Evolutionary conservation across 2,329 filamentous ascomycete genomes (phyloP).

Genomic region (Myriosclerotinia curreyana): DNA sequence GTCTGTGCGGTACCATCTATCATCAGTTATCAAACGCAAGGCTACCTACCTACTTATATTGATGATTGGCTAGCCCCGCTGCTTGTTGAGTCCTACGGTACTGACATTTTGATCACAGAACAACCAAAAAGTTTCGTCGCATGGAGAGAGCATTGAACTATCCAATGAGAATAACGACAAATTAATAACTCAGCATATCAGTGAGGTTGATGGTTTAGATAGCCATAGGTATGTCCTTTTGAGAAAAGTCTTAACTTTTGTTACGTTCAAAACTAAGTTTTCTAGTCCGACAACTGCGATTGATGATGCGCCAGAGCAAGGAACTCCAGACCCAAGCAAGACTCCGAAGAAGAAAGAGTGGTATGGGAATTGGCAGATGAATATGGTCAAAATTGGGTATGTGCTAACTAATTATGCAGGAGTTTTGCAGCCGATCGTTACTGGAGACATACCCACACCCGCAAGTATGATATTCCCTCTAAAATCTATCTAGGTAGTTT

Average conservation of each 20-base stretch:
- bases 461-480: neutral
- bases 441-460: neutral
- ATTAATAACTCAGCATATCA: neutral
- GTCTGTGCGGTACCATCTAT: neutral
- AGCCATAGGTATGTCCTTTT: slow-evolving; percentile 7
- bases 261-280: slow-evolving; percentile 5
- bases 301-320: slow-evolving; percentile 16
- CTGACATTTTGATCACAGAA: slow-evolving; percentile 19
- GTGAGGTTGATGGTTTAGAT: slow-evolving; percentile 12
- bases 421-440: neutral
- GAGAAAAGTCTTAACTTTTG: neutral
- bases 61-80: slow-evolving; percentile 11
- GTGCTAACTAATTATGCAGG: neutral
- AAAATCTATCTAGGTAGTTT: neutral
- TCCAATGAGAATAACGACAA: neutral
- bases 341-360: neutral
- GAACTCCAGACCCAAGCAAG: slow-evolving; percentile 16
- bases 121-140: slow-evolving; percentile 20
- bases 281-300: neutral
- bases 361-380: slow-evolving; percentile 17
- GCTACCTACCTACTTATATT: neutral
- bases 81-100: no score
- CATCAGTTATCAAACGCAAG: neutral
- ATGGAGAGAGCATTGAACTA: neutral
- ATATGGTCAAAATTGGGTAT: no score